phyloP scores from a whole-genome alignment of 1,284 basidiomycete genomes.

The Leccinum huronense region DNA sequence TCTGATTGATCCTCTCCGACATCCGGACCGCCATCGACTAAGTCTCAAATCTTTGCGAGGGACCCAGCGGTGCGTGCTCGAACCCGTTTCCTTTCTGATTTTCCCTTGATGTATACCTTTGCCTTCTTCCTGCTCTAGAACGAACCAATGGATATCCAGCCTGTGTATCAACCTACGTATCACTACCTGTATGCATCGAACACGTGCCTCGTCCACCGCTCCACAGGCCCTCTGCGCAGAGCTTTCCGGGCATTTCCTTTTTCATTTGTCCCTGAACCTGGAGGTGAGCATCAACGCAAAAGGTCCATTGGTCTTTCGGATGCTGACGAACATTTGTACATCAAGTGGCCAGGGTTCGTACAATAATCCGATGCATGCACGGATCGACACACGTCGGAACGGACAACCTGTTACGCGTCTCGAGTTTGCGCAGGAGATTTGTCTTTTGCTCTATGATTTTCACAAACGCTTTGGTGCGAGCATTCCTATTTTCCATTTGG shows the following conservation, averaged over 20 bases:
- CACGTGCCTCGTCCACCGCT: constrained; percentile 16
- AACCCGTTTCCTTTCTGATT: not conserved
- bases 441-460: constrained; percentile 10
- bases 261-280: constrained; percentile 10
- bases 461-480: constrained; percentile 7
- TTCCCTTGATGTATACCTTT: not conserved
- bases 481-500: not conserved
- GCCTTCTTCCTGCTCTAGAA: constrained; percentile 1
- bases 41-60: not conserved
- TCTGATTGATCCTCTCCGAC: not conserved
- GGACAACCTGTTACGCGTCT: constrained; percentile 16
- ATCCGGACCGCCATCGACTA: not conserved
- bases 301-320: not conserved
- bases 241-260: constrained; percentile 11
- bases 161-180: constrained; percentile 13
- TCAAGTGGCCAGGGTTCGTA: constrained; percentile 23
- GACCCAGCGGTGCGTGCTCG: not conserved
- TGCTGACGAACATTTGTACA: not conserved
- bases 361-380: constrained; percentile 7
- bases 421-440: constrained; percentile 13
- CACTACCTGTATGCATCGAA: constrained; percentile 3
- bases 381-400: constrained; percentile 2
- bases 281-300: constrained; percentile 9
- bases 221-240: constrained; percentile 7
- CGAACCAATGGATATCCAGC: constrained; percentile 5